phyloP scores from a whole-genome alignment of 257 asterid species.

The Solanum gandarillasii region DNA sequence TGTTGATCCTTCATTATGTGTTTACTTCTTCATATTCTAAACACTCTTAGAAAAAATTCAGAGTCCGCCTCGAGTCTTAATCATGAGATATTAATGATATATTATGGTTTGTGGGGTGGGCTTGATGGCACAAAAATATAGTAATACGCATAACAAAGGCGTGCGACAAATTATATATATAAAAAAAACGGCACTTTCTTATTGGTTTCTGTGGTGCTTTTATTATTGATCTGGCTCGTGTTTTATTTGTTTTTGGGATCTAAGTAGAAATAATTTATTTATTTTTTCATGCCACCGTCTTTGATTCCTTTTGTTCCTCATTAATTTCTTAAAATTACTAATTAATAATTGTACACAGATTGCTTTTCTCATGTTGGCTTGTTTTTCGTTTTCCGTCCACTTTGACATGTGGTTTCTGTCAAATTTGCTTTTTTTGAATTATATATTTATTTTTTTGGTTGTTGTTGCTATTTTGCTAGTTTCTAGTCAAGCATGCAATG shows the following conservation, averaged over 20 bases:
- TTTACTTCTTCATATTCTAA: too few species aligned
- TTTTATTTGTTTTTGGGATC: not conserved
- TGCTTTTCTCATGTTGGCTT: not conserved
- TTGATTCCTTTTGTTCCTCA: not conserved
- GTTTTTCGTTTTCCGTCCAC: not conserved
- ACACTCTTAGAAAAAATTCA: rapidly evolving
- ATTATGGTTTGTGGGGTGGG: not conserved
- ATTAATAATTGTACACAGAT: not conserved
- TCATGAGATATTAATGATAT: not conserved
- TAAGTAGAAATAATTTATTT: not conserved
- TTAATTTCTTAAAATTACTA: not conserved
- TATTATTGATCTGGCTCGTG: not conserved
- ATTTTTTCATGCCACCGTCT: not conserved
- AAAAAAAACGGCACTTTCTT: not conserved
- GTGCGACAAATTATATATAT: not conserved
- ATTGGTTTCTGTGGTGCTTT: not conserved
- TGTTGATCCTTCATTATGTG: too few species aligned
- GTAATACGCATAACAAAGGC: not conserved
- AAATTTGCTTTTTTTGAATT: not conserved
- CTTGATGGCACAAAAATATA: not conserved
- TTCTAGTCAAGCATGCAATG: not conserved
- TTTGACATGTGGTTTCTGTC: not conserved
- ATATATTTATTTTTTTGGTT: too few species aligned
- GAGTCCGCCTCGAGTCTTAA: not conserved
- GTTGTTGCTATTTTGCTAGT: not conserved